These are phyloP conservation scores for Fusarium sp. DNA, from an alignment of 2,329 filamentous ascomycete genomes.

Conservation along the genomic window DNA sequence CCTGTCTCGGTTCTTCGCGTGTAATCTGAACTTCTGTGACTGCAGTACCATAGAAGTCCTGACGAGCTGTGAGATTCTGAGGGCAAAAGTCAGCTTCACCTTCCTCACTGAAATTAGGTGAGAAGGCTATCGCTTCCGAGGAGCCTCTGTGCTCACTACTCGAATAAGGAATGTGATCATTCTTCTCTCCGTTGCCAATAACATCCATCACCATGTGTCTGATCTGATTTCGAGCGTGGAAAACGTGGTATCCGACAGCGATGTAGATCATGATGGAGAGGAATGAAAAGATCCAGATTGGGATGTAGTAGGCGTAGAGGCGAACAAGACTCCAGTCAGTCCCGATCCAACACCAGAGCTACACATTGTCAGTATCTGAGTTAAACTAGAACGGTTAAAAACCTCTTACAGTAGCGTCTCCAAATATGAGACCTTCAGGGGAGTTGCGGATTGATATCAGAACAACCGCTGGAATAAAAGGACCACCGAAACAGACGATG, in stretches of 20 bases:
- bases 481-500: conserved; percentile 75
- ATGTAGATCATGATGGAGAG: conserved; percentile 66
- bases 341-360: conserved; percentile 73
- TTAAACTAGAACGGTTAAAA: fast-evolving
- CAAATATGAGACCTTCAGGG: conserved; percentile 59
- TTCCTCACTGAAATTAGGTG: background rate
- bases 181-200: conserved; percentile 38
- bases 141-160: conserved; percentile 48
- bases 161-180: conserved; percentile 34
- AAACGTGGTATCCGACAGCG: conserved; percentile 69
- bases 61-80: conserved; percentile 45
- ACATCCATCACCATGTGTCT: conserved; percentile 56
- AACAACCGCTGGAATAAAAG: conserved; percentile 73
- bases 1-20: conserved; percentile 39
- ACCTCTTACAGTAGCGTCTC: conserved; percentile 64
- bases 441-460: conserved; percentile 68
- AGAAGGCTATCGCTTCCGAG: conserved; percentile 50
- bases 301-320: conserved; percentile 70
- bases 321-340: conserved; percentile 65
- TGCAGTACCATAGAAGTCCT: conserved; percentile 59
- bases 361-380: conserved; percentile 16
- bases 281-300: conserved; percentile 69
- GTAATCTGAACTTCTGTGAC: conserved; percentile 64
- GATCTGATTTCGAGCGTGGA: conserved; percentile 67
- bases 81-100: conserved; percentile 27